phyloP scores from a whole-genome alignment of 164 flowering plant species.

The Aristolochia californica region DNA sequence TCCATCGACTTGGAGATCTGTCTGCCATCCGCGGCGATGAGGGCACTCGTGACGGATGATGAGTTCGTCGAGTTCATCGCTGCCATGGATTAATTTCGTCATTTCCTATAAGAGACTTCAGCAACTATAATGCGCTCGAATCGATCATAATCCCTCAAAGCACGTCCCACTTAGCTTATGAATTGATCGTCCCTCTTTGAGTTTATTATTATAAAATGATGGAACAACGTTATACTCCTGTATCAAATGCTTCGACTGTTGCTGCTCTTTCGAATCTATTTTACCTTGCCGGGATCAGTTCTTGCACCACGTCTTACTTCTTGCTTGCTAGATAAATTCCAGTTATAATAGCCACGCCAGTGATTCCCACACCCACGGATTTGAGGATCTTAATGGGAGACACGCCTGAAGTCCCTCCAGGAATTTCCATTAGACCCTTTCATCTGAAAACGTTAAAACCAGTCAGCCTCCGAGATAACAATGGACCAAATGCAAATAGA shows the following conservation, averaged over 20 bases:
- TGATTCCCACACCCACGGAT: constrained; percentile 55
- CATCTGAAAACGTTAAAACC: constrained; percentile 29
- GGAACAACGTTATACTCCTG: too few relatives aligned
- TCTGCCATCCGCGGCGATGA: constrained; percentile 7
- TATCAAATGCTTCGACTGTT: too few relatives aligned
- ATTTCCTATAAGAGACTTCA: too few relatives aligned
- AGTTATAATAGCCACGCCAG: constrained; percentile 60
- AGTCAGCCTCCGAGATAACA: not conserved
- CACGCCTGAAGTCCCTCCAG: constrained; percentile 23
- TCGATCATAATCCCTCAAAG: too few relatives aligned
- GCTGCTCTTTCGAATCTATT: too few relatives aligned
- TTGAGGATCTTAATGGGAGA: constrained; percentile 34
- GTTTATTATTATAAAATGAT: too few relatives aligned
- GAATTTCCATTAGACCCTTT: constrained; percentile 50
- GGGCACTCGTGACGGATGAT: constrained; percentile 8
- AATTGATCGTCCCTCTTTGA: too few relatives aligned
- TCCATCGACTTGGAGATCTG: constrained; percentile 15
- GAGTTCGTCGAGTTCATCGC: constrained; percentile 12
- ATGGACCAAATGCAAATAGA: not conserved
- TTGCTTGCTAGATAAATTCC: constrained; percentile 50
- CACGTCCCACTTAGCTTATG: too few relatives aligned
- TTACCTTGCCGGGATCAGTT: too few relatives aligned
- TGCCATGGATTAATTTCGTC: too few relatives aligned
- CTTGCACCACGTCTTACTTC: constrained; percentile 21
- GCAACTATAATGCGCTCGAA: too few relatives aligned